phyloP scores from a whole-genome alignment of 176 grass and related monocot genomes.

The Hyparrhenia diplandra region DNA sequence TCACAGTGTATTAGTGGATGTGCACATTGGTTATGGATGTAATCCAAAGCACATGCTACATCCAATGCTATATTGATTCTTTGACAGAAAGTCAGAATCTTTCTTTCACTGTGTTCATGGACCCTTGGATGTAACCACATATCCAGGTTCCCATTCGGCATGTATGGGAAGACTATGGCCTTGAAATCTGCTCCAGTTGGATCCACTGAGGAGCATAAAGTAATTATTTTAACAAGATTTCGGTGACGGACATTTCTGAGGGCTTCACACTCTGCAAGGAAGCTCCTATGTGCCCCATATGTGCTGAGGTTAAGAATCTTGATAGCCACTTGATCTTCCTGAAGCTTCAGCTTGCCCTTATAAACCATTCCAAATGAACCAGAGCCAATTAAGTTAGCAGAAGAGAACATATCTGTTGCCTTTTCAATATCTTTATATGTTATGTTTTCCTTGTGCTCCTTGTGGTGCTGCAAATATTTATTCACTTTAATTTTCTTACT shows the following conservation, averaged over 20 bases:
- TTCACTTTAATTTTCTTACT: no score
- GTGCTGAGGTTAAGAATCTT: conserved; percentile 44
- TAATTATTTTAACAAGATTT: conserved; percentile 53
- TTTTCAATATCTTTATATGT: conserved; percentile 29
- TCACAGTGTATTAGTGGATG: conserved; percentile 36
- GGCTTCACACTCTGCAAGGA: conserved; percentile 49
- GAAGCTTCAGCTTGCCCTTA: conserved; percentile 17
- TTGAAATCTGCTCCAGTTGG: conserved; percentile 37
- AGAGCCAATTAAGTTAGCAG: conserved; percentile 34
- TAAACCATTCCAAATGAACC: conserved; percentile 59
- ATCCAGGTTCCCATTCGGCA: conserved; percentile 60
- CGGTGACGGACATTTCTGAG: conserved; percentile 44
- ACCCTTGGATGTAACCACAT: conserved; percentile 45
- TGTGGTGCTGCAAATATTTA: no score
- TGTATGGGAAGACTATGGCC: conserved; percentile 51
- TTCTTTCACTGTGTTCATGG: not conserved
- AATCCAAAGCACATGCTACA: conserved; percentile 37
- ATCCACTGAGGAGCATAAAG: conserved; percentile 48
- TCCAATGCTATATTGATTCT: conserved; percentile 23
- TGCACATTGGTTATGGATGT: conserved; percentile 43
- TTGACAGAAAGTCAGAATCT: conserved; percentile 15
- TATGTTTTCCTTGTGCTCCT: not conserved
- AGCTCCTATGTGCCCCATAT: conserved; percentile 39
- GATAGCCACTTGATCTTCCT: conserved; percentile 33
- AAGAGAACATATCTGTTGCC: conserved; percentile 47